Evolutionary conservation across 768 basidiomycete genomes (phyloP).

Genomic region (Lyophyllum shimeji): DNA sequence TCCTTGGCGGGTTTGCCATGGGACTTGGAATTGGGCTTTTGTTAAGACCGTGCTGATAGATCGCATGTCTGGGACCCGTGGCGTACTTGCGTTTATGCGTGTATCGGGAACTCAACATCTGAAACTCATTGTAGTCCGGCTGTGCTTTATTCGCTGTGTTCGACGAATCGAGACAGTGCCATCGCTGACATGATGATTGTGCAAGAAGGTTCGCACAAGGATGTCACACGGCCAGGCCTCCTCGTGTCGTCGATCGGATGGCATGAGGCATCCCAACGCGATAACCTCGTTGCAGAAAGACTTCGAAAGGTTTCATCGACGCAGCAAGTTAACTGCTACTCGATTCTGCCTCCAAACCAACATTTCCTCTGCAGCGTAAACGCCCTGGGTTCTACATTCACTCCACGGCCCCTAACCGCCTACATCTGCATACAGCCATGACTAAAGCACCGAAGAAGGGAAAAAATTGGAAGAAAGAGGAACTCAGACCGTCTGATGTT

Average conservation of each 20-base stretch:
- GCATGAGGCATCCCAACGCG: not conserved
- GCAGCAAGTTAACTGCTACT: not conserved
- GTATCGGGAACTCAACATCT: not conserved
- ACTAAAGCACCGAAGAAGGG: not conserved
- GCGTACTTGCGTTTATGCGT: not conserved
- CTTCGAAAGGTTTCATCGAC: not conserved
- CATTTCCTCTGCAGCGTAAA: not conserved
- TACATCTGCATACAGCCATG: not conserved
- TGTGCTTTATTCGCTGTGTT: not conserved
- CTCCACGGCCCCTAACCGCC: not conserved
- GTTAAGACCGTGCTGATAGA: slow-evolving; percentile 5
- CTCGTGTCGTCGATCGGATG: not conserved
- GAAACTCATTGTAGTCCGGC: not conserved
- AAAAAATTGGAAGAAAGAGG: slow-evolving; percentile 10
- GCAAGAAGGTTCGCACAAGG: not conserved
- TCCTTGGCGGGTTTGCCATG: slow-evolving; percentile 39
- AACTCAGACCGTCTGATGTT: slow-evolving; percentile 3
- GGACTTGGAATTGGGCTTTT: slow-evolving; percentile 36
- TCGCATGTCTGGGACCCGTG: not conserved
- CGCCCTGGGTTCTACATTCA: not conserved
- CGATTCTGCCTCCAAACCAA: not conserved
- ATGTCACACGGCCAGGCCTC: not conserved
- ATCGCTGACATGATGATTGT: not conserved
- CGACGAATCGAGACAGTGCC: not conserved
- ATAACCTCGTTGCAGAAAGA: no score